A percentile compares a stretch with the other conserved stretches of the same genome.
phyloP scores from a whole-genome alignment of 441 rosid genomes.

The Populus hybrid region DNA sequence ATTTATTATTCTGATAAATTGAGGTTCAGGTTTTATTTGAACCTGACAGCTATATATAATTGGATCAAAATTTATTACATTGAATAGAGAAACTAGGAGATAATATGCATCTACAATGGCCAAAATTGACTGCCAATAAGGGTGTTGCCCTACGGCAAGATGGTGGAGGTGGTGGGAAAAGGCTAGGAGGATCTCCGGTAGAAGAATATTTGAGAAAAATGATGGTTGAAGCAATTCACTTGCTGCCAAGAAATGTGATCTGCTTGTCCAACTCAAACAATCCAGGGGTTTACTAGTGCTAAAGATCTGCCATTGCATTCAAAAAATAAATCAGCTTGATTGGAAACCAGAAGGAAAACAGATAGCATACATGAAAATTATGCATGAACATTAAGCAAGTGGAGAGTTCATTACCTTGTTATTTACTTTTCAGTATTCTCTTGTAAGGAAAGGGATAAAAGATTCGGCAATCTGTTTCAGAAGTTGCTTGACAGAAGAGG shows the following conservation, averaged over 20 bases:
- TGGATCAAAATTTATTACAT: slow-evolving; percentile 16
- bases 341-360: neutral
- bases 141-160: slow-evolving; percentile 3
- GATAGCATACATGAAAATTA: neutral
- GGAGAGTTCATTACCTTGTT: neutral
- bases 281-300: slow-evolving; percentile 5
- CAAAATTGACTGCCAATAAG: slow-evolving; percentile 16
- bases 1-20: neutral
- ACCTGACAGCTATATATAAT: neutral
- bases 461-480: slow-evolving; percentile 10
- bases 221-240: slow-evolving; percentile 15
- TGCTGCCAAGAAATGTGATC: neutral
- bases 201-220: neutral
- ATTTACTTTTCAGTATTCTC: neutral
- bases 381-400: neutral
- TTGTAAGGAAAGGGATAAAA: neutral
- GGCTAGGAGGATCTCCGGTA: slow-evolving; percentile 10
- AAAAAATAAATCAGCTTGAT: neutral
- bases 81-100: neutral
- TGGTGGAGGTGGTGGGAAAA: slow-evolving; percentile 1
- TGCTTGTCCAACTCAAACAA: slow-evolving; percentile 2
- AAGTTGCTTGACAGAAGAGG: slow-evolving; percentile 38
- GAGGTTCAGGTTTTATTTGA: neutral
- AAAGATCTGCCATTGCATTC: slow-evolving; percentile 10
- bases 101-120: neutral